Evolutionary conservation across 805 yeast species (phyloP).

Genomic region (Candida odintsovae): DNA sequence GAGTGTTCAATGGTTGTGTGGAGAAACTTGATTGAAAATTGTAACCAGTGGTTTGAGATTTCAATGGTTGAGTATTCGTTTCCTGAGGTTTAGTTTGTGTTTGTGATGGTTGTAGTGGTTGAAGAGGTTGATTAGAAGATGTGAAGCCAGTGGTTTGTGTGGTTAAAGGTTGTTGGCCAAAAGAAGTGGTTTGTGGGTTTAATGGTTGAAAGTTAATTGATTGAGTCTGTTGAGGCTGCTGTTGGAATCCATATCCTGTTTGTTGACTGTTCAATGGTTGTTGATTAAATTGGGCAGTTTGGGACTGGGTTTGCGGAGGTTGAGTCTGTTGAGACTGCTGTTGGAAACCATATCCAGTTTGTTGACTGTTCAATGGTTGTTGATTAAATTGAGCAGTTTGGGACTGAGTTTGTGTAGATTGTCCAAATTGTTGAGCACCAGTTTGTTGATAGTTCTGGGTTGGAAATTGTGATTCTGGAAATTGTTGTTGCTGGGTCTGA

Average conservation of each 20-base stretch:
- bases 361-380: background rate
- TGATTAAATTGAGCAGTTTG: conserved; percentile 5
- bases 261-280: too few relatives aligned
- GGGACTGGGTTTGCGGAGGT: background rate
- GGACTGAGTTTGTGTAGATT: conserved; percentile 14
- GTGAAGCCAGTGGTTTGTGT: background rate
- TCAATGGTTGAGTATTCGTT: background rate
- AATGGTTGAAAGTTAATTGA: conserved; percentile 5
- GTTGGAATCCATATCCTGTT: too few relatives aligned
- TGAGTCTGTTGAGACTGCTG: background rate
- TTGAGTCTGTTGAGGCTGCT: background rate
- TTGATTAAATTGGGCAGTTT: background rate
- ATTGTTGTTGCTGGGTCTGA: conserved; percentile 9
- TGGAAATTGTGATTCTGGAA: conserved; percentile 5
- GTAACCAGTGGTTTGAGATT: background rate
- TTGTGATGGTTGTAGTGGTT: background rate
- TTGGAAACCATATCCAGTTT: too few relatives aligned
- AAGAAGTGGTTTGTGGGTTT: conserved; percentile 27
- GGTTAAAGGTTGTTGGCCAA: conserved; percentile 17
- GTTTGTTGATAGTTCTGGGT: conserved; percentile 19
- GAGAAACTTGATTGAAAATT: background rate
- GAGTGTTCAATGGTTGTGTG: conserved; percentile 32
- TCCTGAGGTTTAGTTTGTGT: background rate
- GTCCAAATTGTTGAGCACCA: conserved; percentile 25
- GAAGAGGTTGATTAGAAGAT: background rate